A percentile compares a stretch with the other conserved stretches of the same genome.
These are phyloP conservation scores for Pleurotus pulmonarius DNA, from an alignment of 768 basidiomycete genomes.

Conservation along the genomic window DNA sequence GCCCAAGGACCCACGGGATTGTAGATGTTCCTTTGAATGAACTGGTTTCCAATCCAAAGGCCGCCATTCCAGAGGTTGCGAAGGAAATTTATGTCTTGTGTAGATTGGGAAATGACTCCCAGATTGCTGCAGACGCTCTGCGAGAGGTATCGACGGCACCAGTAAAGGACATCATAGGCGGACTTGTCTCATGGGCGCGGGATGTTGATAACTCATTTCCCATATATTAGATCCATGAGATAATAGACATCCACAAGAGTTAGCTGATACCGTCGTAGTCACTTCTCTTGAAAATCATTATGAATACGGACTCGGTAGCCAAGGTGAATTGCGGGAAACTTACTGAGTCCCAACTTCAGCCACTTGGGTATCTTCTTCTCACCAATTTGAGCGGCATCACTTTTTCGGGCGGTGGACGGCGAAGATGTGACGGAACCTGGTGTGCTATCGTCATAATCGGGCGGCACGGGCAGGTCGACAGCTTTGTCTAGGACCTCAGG, in stretches of 20 bases:
- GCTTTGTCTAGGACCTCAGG: conserved; percentile 53
- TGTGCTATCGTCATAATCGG: conserved; percentile 18
- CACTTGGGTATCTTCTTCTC: conserved; percentile 75
- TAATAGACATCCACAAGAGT: background rate
- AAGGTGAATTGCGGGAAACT: conserved; percentile 17
- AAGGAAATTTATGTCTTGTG: conserved; percentile 64
- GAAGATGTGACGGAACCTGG: conserved; percentile 1
- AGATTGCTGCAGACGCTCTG: conserved; percentile 74
- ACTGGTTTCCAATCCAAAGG: conserved; percentile 58
- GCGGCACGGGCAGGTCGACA: conserved; percentile 64
- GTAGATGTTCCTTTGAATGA: conserved; percentile 72
- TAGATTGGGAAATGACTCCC: conserved; percentile 90
- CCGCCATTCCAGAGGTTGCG: conserved; percentile 27
- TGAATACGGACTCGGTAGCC: no score
- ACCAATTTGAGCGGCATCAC: conserved; percentile 11
- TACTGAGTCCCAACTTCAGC: conserved; percentile 67
- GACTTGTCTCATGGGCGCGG: conserved; percentile 74
- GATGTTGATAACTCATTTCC: conserved; percentile 77
- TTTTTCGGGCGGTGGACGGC: conserved; percentile 5
- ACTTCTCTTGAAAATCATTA: conserved; percentile 16
- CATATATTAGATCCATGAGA: conserved; percentile 52
- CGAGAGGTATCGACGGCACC: conserved; percentile 27
- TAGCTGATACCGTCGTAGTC: background rate
- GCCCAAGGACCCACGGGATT: background rate
- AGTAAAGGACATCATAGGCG: conserved; percentile 76